Conservation (phyloP, 257 asterid genomes). For the Misopates orontium region DNA sequence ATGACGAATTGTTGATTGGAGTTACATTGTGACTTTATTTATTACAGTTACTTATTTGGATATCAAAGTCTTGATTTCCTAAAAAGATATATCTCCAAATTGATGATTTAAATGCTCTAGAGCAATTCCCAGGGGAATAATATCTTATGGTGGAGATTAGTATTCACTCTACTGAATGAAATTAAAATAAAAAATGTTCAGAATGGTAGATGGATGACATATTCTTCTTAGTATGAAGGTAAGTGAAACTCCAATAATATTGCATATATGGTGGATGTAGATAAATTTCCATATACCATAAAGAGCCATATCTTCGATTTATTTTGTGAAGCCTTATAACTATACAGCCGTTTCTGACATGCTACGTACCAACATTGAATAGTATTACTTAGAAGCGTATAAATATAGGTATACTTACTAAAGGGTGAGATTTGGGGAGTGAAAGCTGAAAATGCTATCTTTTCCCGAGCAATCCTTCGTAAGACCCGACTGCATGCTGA, state of each 20-base stretch:
- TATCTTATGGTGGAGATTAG: too few species aligned
- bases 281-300: neutral
- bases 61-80: neutral
- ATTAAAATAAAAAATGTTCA: too few species aligned
- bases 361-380: too few species aligned
- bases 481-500: constrained; percentile 44
- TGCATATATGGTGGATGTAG: neutral
- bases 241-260: neutral
- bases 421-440: constrained; percentile 69
- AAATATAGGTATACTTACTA: constrained; percentile 19
- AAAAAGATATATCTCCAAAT: neutral
- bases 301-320: neutral
- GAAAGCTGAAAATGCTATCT: constrained; percentile 56
- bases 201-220: neutral
- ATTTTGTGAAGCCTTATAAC: neutral
- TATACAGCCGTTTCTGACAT: too few species aligned
- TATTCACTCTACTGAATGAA: too few species aligned
- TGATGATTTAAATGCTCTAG: too few species aligned
- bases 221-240: neutral
- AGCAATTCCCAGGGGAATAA: too few species aligned
- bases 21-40: neutral
- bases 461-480: constrained; percentile 32
- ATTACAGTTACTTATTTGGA: neutral
- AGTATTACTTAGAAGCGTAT: too few species aligned
- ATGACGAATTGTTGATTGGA: neutral